Conservation (phyloP, 148 eudicot species). For the Gaultheria prostrata region DNA sequence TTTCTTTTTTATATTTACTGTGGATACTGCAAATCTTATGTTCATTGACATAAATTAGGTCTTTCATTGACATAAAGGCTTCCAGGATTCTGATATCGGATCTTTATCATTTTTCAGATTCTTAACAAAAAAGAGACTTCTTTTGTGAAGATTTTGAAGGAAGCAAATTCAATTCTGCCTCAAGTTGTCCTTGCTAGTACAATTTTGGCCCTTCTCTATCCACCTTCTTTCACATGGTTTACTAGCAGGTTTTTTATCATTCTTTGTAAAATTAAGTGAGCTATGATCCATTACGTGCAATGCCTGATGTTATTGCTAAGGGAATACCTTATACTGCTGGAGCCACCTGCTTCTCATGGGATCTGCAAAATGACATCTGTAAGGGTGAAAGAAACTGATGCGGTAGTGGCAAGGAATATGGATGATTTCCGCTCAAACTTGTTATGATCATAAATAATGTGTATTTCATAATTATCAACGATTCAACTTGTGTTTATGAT, state of each 20-base stretch:
- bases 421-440: background rate
- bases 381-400: background rate
- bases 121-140: conserved; percentile 33
- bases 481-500: background rate
- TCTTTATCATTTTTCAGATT: conserved; percentile 36
- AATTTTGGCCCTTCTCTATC: conserved; percentile 82
- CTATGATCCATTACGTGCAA: background rate
- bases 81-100: conserved; percentile 14
- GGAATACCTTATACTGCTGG: background rate
- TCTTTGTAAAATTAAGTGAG: background rate
- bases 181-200: conserved; percentile 87
- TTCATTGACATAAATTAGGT: background rate
- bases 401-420: background rate
- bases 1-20: background rate
- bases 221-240: conserved; percentile 97
- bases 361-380: background rate
- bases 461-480: background rate
- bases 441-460: background rate
- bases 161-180: conserved; percentile 78
- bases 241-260: conserved; percentile 65
- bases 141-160: conserved; percentile 57
- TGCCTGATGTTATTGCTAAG: background rate
- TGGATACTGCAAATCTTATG: background rate
- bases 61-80: background rate
- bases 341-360: conserved; percentile 1